Base-by-base conservation (phyloP, 805 yeast species). In the Babjeviella inositovora region DNA sequence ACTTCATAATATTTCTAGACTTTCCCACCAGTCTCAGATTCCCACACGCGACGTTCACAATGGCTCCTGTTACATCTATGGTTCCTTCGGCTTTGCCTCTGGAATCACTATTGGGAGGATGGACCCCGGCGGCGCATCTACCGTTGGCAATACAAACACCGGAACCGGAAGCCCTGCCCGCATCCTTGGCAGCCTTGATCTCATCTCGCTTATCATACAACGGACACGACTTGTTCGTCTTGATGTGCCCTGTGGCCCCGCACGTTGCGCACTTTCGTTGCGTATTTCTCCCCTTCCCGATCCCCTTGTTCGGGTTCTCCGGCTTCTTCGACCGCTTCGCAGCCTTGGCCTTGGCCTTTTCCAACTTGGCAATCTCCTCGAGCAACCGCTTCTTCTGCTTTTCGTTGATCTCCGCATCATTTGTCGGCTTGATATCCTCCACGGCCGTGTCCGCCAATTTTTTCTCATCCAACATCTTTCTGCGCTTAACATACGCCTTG, bases 191-290 rank as follows among this genome's bases (percentile, higher is more conserved):
- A n/a, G n/a, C n/a, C n/a, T n/a, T n/a, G n/a, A n/a, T n/a, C n/a
- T n/a, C n/a, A n/a, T n/a, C n/a, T n/a, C n/a, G n/a, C 25, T 44
- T 45, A 30, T 65, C 68, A 42, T 79, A 87, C 64, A 84, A 61
- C 9, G 97, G 98, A 51, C 98, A 87, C 2, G 87, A 55, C 39
- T 75, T 76, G 43, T 82, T 84, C 3, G 98, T 87, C 43, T 90
- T 65, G 31, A 87, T 87, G 45, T 87, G 98, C 0, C 97, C 98
- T 32, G 79, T 62, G 8, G 87, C 90, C 12, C 97, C 97, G 59
- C 98, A 87, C 0, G 90, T 75, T 3, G 92, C 85, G 51, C 98
- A 87, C 39, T 81, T 69, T 43, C 98, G 59, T 6, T 76, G 73
- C 5, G 69, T 70, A 15, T 73, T 60, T 37, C 73, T 73, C 15